Evolutionary conservation across 1,139 yeast species (phyloP), one percentile per base, ranked within the genome.

Genomic region (Lodderomyces orthopsilosis): DNA sequence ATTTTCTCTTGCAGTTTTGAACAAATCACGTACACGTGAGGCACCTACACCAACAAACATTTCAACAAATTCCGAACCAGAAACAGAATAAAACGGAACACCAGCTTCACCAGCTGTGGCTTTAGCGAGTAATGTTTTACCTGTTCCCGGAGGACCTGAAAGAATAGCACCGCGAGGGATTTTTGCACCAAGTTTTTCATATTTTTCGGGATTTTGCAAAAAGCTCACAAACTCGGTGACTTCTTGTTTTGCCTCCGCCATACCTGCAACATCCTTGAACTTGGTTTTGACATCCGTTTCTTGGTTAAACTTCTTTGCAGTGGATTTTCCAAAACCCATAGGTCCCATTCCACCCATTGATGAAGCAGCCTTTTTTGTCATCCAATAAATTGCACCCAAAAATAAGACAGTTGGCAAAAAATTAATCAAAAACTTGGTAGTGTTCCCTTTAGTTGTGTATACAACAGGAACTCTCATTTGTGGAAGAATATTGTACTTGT

Each of bases 11-110:
- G 98, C 98, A 38, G 89, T 88, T 56, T 85, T 81, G 65, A 93
- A 93, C 58, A 93, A 71, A 61, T 93, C 98, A 61, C 98, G 88
- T 32, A 93, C 98, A 62, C 98, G 80, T 18, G 95, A 85, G 2
- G 98, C 98, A 69, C 98, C 98, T 13, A 93, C 98, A 71, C 98
- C 98, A 30, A 90, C 97, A 70, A 90, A 93, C 98, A 93, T 91
- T 66, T 93, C 98, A 14, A 93, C 96, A 54, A 93, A 93, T 61
- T 93, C 98, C n/a, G 98, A 90, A 53, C 98, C 98, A 5, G 96
- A 87, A 10, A 93, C 98, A 13, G 96, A 85, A 53, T 81, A 81
- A 59, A 93, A 93, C 33, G 98, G 98, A 37, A 93, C 98, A 41
- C 93, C 95, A 0, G 98, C 98, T 65, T 93, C 98, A 51, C 98